Evolutionary conservation across 1,284 basidiomycete genomes (phyloP), one percentile per base, ranked within the genome.

Genomic region (Cryptococcus maquisensis): DNA sequence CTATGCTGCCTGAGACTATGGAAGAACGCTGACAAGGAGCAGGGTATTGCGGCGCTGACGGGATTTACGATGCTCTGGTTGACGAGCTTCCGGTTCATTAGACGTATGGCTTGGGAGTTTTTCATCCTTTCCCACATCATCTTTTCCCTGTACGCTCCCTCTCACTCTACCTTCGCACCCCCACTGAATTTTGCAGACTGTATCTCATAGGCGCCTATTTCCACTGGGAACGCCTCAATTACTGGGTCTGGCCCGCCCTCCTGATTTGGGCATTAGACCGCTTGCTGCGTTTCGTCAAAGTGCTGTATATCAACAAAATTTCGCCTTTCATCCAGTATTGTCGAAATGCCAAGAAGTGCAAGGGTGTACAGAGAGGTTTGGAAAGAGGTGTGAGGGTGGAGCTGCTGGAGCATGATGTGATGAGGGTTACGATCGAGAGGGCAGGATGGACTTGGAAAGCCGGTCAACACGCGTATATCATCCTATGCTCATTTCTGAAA

Each of bases 281-380:
- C 81, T 85, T 35, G 52, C 80, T 39, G 64, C 84, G 51, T 82
- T 85, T 13, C 32, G 79, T 28, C 55, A 77, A 15, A 80, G 83
- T 20, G 63, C 84, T 6, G 60, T 82, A 41, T 63, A 78, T 26
- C 79, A 78, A 73, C 86, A 86, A 71, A 54, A 54, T 12, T 48
- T 61, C 23, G 26, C 23, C 38, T 44, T 51, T 8, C 48, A 47
- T 9, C 24, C 32, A 23, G 20, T 46, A 43, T 42, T 38, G 49
- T 71, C 71, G 10, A 57, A 23, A 13, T 37, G 15, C 15, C 12
- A 23, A 21, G 24, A 44, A 16, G 10, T 9, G 24, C 23, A 48
- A 23, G 63, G 10, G 28, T 6, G 1, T 10, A 32, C 6, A 32
- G 1, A 32, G 28, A 32, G 28, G 28, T 32, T 10, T 10, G 28